Conservation (phyloP, 1,284 basidiomycete species). For the Papiliotrema flavescens region DNA sequence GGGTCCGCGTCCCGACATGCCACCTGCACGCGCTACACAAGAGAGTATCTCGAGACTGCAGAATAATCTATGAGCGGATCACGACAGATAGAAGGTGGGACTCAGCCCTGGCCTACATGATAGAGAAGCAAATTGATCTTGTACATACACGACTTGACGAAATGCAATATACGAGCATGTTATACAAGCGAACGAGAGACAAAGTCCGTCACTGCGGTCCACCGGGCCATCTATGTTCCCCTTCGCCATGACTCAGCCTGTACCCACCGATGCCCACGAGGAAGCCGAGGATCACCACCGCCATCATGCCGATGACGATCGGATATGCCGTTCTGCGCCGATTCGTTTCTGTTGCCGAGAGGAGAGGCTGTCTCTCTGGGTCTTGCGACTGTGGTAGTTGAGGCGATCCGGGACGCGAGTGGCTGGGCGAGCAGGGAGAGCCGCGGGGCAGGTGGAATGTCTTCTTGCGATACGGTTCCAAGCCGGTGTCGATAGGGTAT, state of each 20-base stretch:
- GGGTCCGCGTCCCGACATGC: not conserved
- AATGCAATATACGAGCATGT: not conserved
- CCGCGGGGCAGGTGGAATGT: slow-evolving; percentile 2
- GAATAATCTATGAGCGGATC: not conserved
- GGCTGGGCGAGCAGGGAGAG: not conserved
- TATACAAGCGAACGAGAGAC: not conserved
- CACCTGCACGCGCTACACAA: not conserved
- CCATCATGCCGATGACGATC: slow-evolving; percentile 7
- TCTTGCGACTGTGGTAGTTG: slow-evolving; percentile 1
- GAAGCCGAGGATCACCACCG: slow-evolving; percentile 8
- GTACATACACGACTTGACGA: not conserved
- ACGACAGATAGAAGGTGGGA: not conserved
- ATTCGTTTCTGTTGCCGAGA: slow-evolving; percentile 3
- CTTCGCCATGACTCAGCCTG: slow-evolving; percentile 26
- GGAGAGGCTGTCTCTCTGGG: slow-evolving; percentile 26
- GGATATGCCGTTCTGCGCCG: slow-evolving; percentile 5
- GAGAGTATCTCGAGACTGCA: too few species aligned
- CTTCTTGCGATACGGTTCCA: not conserved
- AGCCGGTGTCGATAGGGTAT: not conserved
- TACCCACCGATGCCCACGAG: slow-evolving; percentile 29
- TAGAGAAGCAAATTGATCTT: not conserved
- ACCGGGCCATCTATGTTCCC: slow-evolving; percentile 31
- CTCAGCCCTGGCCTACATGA: not conserved
- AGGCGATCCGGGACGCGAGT: not conserved
- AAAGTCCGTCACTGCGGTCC: slow-evolving; percentile 12